A percentile compares a stretch with the other conserved stretches of the same genome.
Conservation (phyloP, 345 rosid species). For the Rhizophora apiculata region DNA sequence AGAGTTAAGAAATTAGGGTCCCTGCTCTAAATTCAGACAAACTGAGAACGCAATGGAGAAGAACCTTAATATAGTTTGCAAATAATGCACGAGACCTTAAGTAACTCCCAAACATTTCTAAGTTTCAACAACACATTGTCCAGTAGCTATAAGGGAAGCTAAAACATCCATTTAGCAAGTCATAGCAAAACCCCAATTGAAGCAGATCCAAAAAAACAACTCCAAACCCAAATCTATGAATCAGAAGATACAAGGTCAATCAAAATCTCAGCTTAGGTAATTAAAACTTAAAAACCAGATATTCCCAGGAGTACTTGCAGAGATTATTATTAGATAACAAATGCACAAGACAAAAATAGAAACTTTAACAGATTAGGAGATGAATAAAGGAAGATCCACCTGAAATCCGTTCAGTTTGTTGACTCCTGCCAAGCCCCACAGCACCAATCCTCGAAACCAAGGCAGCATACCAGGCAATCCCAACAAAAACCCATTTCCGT, state of each 20-base stretch:
- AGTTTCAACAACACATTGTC: too few relatives aligned
- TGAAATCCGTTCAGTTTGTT: slow-evolving; percentile 87
- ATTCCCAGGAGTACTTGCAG: not conserved
- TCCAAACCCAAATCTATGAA: not conserved
- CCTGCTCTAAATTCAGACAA: too few relatives aligned
- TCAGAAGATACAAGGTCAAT: not conserved
- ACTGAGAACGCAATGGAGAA: too few relatives aligned
- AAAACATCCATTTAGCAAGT: too few relatives aligned
- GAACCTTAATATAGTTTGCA: too few relatives aligned
- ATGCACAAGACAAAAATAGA: not conserved
- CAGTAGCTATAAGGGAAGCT: too few relatives aligned
- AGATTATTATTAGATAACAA: not conserved
- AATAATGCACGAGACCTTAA: too few relatives aligned
- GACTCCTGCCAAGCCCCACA: slow-evolving; percentile 58
- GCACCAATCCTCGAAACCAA: slow-evolving; percentile 40
- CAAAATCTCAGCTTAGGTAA: not conserved
- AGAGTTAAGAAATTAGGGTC: not conserved
- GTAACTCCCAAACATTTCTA: too few relatives aligned
- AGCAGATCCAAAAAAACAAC: not conserved
- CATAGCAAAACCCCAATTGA: too few relatives aligned
- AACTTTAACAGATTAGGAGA: not conserved
- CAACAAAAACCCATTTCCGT: slow-evolving; percentile 50
- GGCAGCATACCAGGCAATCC: slow-evolving; percentile 35
- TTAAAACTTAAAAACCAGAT: not conserved
- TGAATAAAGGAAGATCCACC: slow-evolving; percentile 36